Percentiles rank a stretch among this genome's conserved stretches.
phyloP scores from a whole-genome alignment of 768 basidiomycete species.

The Hygrocybe punicea region DNA sequence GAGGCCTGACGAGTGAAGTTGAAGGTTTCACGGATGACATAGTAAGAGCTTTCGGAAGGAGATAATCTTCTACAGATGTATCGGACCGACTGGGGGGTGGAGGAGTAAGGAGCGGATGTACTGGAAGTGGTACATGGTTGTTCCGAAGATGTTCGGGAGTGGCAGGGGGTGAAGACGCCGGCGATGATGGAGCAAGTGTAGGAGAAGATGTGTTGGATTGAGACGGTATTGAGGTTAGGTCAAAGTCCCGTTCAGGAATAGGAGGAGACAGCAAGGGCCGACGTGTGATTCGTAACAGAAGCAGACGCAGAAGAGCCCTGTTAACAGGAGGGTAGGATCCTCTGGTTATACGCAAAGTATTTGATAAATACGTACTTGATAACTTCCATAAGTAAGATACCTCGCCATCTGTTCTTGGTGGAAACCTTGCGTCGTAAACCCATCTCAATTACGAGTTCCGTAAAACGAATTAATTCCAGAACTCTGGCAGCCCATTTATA shows the following conservation, averaged over 20 bases:
- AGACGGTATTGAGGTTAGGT: constrained; percentile 63
- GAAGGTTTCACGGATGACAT: constrained; percentile 70
- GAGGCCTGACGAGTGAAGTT: constrained; percentile 56
- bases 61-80: constrained; percentile 69
- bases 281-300: constrained; percentile 69
- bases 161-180: constrained; percentile 50
- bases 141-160: constrained; percentile 82
- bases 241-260: constrained; percentile 85
- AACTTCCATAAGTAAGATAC: constrained; percentile 71
- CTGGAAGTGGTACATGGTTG: constrained; percentile 64
- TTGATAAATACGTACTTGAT: constrained; percentile 67
- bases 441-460: constrained; percentile 91
- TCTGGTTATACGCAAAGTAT: constrained; percentile 3
- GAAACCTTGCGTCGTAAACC: constrained; percentile 68
- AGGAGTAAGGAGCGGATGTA: constrained; percentile 56
- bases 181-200: constrained; percentile 57
- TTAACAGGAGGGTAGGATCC: constrained; percentile 11
- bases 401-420: constrained; percentile 64
- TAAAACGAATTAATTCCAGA: constrained; percentile 74
- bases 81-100: constrained; percentile 51
- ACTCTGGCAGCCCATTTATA: constrained; percentile 80
- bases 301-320: constrained; percentile 72
- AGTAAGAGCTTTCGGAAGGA: constrained; percentile 77
- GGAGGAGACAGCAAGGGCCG: constrained; percentile 74
- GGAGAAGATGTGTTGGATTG: constrained; percentile 55